Conservation (phyloP, 2,329 filamentous ascomycete genomes). For the Pseudogymnoascus sp. region DNA sequence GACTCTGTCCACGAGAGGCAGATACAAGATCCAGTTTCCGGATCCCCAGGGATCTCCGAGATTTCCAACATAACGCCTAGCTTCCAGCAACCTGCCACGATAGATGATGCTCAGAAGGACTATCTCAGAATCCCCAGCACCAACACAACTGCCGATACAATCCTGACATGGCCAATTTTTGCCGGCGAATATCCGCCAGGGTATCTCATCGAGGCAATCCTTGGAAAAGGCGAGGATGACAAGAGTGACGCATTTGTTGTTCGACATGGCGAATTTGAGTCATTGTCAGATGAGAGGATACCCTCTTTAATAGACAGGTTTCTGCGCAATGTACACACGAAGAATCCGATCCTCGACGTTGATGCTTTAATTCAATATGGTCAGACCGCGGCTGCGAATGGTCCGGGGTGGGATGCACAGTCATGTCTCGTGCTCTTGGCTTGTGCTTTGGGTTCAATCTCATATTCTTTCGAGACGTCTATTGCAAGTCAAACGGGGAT, state of each 20-base stretch:
- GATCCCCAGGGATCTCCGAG: background rate
- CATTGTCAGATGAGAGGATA: constrained; percentile 24
- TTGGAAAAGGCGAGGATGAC: background rate
- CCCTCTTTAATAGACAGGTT: constrained; percentile 26
- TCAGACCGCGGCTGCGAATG: constrained; percentile 21
- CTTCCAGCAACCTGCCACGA: background rate
- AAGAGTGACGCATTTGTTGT: background rate
- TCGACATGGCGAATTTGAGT: background rate
- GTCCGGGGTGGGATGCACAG: constrained; percentile 27
- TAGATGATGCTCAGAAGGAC: constrained; percentile 10
- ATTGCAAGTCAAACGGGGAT: constrained; percentile 6
- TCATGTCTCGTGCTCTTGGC: constrained; percentile 30
- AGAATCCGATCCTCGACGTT: constrained; percentile 31
- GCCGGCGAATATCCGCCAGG: constrained; percentile 10
- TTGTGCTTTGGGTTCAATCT: constrained; percentile 26
- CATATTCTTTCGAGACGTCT: constrained; percentile 21
- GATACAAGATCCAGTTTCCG: background rate
- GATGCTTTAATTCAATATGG: constrained; percentile 22
- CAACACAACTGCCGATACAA: constrained; percentile 22
- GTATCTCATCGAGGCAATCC: background rate
- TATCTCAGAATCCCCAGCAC: constrained; percentile 24
- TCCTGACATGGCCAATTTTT: constrained; percentile 26
- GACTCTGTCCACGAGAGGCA: background rate
- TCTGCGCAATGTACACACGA: constrained; percentile 29
- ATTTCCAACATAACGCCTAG: background rate